phyloP scores from a whole-genome alignment of 257 asterid genomes.

The Primulina eburnea region DNA sequence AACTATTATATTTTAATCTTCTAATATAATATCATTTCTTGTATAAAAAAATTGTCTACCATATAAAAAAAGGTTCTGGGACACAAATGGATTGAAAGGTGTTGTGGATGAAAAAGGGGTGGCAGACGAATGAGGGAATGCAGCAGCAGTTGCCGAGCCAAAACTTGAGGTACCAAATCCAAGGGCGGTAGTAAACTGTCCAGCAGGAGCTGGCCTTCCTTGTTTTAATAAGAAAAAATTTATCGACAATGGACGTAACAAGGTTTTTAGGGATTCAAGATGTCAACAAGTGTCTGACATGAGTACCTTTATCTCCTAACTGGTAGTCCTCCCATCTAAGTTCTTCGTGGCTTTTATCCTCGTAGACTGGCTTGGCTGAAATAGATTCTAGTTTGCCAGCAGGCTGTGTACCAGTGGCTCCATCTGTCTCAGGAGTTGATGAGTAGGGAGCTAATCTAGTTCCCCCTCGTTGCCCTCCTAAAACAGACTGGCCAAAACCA shows the following conservation, averaged over 20 bases:
- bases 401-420: slow-evolving; percentile 36
- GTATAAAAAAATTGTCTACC: too few species aligned
- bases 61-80: too few species aligned
- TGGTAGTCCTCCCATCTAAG: slow-evolving; percentile 81
- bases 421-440: slow-evolving; percentile 52
- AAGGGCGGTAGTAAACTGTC: slow-evolving; percentile 51
- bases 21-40: too few species aligned
- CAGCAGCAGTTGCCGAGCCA: slow-evolving; percentile 52
- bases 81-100: slow-evolving; percentile 69
- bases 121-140: slow-evolving; percentile 75
- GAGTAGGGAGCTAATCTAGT: slow-evolving; percentile 54
- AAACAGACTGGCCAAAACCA: slow-evolving; percentile 65
- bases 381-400: slow-evolving; percentile 59
- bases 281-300: slow-evolving; percentile 13
- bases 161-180: slow-evolving; percentile 59
- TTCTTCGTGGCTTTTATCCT: slow-evolving; percentile 78
- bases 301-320: slow-evolving; percentile 51
- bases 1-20: too few species aligned
- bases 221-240: slow-evolving; percentile 20
- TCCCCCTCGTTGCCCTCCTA: slow-evolving; percentile 78
- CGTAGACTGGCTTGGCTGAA: slow-evolving; percentile 61
- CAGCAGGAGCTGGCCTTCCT: slow-evolving; percentile 87
- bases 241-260: slow-evolving; percentile 20
- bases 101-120: slow-evolving; percentile 77
- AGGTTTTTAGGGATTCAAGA: slow-evolving; percentile 9